Evolutionary conservation across 768 basidiomycete species (phyloP).

Genomic region (Tephrocybe sp.): DNA sequence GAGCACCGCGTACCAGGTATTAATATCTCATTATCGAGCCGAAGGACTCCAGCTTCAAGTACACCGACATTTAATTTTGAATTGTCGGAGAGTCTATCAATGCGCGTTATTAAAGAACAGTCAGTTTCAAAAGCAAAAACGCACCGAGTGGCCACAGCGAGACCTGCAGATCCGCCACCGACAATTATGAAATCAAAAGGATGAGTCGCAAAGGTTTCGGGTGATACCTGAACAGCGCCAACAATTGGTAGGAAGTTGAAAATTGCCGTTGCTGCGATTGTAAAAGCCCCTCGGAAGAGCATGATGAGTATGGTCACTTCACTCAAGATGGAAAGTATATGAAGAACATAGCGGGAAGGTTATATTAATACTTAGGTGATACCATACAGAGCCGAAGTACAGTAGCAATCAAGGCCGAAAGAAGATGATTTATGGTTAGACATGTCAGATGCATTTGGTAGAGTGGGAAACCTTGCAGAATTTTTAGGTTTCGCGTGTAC

Average conservation of each 20-base stretch:
- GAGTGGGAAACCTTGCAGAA: no score
- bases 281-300: not conserved
- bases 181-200: slow-evolving; percentile 23
- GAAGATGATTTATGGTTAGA: no score
- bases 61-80: slow-evolving; percentile 31
- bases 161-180: slow-evolving; percentile 23
- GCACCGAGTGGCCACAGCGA: slow-evolving; percentile 19
- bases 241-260: not conserved
- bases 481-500: no score
- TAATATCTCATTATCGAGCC: slow-evolving; percentile 14
- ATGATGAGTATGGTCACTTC: not conserved
- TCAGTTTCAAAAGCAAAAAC: not conserved
- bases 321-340: no score
- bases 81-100: slow-evolving; percentile 34
- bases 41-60: slow-evolving; percentile 28
- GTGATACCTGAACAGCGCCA: not conserved
- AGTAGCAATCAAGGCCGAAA: no score
- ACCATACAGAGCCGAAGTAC: no score
- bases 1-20: slow-evolving; percentile 18
- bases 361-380: no score
- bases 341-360: no score
- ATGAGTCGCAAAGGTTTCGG: not conserved
- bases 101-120: not conserved
- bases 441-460: no score
- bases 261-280: not conserved